Evolutionary conservation across 768 basidiomycete genomes (phyloP).

Genomic region (Neoboletus brunneissimus): DNA sequence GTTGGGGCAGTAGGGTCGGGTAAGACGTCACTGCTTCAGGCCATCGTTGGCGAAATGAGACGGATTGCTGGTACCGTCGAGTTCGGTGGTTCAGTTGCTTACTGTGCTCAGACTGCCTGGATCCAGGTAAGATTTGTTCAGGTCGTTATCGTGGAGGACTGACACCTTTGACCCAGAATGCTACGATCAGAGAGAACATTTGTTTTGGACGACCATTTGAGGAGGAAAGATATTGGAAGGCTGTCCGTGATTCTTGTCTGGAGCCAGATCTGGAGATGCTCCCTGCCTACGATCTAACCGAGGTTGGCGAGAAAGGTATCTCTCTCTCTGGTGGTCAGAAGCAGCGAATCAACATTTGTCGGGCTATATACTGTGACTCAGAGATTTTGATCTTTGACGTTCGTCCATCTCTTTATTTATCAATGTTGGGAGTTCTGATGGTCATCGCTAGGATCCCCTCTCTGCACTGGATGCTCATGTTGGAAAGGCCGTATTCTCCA

Average conservation of each 20-base stretch:
- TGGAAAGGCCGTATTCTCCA: constrained; percentile 82
- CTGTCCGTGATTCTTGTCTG: constrained; percentile 72
- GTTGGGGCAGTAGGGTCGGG: constrained; percentile 68
- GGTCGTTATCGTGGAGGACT: background rate
- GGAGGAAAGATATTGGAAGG: constrained; percentile 78
- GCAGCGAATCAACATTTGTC: constrained; percentile 82
- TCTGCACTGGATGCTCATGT: constrained; percentile 94
- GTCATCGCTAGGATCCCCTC: constrained; percentile 58
- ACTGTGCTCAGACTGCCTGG: constrained; percentile 89
- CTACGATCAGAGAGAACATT: constrained; percentile 86
- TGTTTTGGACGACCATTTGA: constrained; percentile 85
- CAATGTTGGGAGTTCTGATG: background rate
- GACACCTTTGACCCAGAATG: constrained; percentile 44
- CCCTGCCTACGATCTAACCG: constrained; percentile 73
- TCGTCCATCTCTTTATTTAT: constrained; percentile 8
- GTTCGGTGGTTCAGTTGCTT: constrained; percentile 75
- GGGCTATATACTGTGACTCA: constrained; percentile 81
- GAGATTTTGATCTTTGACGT: constrained; percentile 85
- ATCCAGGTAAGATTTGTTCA: constrained; percentile 55
- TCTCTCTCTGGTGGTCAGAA: constrained; percentile 82
- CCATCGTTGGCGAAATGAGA: constrained; percentile 82
- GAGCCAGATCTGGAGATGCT: constrained; percentile 79
- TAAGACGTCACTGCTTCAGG: constrained; percentile 66
- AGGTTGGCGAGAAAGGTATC: constrained; percentile 86
- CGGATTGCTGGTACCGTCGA: constrained; percentile 59